Evolutionary conservation across 768 basidiomycete genomes (phyloP).

Genomic region (Coprinellus aureogranulatus): DNA sequence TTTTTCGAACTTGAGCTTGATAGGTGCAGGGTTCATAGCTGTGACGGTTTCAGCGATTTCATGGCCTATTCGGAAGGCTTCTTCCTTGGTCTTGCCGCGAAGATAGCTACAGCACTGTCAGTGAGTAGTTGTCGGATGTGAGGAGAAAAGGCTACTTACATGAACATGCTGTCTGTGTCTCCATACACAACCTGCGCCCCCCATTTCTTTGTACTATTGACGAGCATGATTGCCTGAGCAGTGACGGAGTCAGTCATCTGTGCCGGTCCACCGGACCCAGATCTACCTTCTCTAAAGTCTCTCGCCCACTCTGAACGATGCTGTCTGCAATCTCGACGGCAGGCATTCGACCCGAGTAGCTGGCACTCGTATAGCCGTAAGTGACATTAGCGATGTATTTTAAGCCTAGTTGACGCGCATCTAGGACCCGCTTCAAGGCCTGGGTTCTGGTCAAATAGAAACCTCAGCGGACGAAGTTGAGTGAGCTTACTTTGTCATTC

Average conservation of each 20-base stretch:
- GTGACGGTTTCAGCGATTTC: slow-evolving; percentile 92
- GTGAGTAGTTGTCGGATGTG: background rate
- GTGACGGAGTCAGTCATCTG: no score
- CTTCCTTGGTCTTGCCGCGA: slow-evolving; percentile 87
- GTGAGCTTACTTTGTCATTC: slow-evolving; percentile 63
- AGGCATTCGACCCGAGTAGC: slow-evolving; percentile 96
- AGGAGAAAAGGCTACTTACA: slow-evolving; percentile 38
- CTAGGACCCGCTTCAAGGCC: slow-evolving; percentile 72
- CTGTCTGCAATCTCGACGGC: slow-evolving; percentile 97
- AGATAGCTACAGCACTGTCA: slow-evolving; percentile 48
- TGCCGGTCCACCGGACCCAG: no score
- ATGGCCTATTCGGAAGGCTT: slow-evolving; percentile 89
- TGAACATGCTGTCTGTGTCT: slow-evolving; percentile 94
- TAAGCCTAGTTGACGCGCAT: slow-evolving; percentile 88
- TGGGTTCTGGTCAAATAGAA: slow-evolving; percentile 26
- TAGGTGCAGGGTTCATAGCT: slow-evolving; percentile 78
- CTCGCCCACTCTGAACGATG: slow-evolving; percentile 94
- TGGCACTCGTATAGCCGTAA: slow-evolving; percentile 94
- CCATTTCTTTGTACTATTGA: slow-evolving; percentile 80
- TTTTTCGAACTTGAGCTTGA: slow-evolving; percentile 99
- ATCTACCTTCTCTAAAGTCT: slow-evolving; percentile 96
- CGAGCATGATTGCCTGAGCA: slow-evolving; percentile 79
- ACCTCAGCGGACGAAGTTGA: background rate
- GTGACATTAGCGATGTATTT: slow-evolving; percentile 95
- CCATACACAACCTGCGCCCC: slow-evolving; percentile 93